Conservation (phyloP, 805 yeast genomes). For the Grigorovia yakushimaensis region DNA sequence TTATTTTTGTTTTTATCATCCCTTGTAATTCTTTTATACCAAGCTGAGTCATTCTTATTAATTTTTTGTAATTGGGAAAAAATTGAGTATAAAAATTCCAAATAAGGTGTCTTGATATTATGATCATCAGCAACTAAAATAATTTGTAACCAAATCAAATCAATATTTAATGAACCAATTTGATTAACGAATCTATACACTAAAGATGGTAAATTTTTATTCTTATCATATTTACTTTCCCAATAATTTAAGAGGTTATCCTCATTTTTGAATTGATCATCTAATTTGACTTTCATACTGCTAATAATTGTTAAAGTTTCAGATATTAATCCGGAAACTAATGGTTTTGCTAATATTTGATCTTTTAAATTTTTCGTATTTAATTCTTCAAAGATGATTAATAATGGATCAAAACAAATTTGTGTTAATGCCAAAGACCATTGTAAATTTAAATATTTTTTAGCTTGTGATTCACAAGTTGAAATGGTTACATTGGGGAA, state of each 20-base stretch:
- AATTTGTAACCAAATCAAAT: constrained; percentile 73
- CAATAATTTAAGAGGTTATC: constrained; percentile 45
- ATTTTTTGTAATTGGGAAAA: constrained; percentile 52
- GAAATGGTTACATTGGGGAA: constrained; percentile 33
- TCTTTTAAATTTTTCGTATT: constrained; percentile 46
- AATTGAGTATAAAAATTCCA: constrained; percentile 77
- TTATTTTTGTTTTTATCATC: not conserved
- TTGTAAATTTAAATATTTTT: constrained; percentile 60
- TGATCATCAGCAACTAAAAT: constrained; percentile 84
- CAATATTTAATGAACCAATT: constrained; percentile 50
- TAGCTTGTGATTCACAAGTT: constrained; percentile 18
- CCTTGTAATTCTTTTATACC: constrained; percentile 20
- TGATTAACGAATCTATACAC: constrained; percentile 57
- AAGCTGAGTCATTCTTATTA: constrained; percentile 33
- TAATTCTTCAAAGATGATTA: constrained; percentile 64
- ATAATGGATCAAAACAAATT: constrained; percentile 67
- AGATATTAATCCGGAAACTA: constrained; percentile 66
- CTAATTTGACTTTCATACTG: constrained; percentile 67
- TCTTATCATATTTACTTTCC: constrained; percentile 34
- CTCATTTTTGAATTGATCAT: constrained; percentile 59
- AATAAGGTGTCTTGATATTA: constrained; percentile 77
- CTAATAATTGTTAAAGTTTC: constrained; percentile 68
- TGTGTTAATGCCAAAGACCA: constrained; percentile 80
- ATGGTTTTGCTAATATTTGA: constrained; percentile 77
- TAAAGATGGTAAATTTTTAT: constrained; percentile 38